Conservation (phyloP, 73 alveolate species). For the Paramecium tetraurelia region DNA sequence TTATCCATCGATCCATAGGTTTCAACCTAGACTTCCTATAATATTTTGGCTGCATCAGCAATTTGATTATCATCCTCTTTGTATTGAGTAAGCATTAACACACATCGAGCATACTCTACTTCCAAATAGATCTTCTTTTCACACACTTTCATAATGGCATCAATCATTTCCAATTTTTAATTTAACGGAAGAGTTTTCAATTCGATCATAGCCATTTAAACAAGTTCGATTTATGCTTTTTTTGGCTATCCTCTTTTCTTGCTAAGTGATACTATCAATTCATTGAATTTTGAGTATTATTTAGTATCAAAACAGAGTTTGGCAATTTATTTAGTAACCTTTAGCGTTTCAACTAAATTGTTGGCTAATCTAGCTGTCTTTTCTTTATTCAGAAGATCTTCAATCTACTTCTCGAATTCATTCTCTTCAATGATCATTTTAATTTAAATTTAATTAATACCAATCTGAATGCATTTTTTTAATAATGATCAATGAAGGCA, state of each 20-base stretch:
- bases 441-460: not conserved
- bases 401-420: constrained; percentile 75
- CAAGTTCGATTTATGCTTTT: constrained; percentile 78
- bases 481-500: not conserved
- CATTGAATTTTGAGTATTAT: constrained; percentile 67
- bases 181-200: constrained; percentile 69
- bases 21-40: constrained; percentile 93
- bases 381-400: constrained; percentile 75
- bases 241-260: constrained; percentile 82
- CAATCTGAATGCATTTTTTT: not conserved
- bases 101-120: constrained; percentile 83
- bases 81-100: constrained; percentile 73
- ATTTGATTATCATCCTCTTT: constrained; percentile 79
- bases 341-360: constrained; percentile 67
- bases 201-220: constrained; percentile 69
- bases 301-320: constrained; percentile 55
- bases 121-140: constrained; percentile 88
- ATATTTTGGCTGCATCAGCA: constrained; percentile 86
- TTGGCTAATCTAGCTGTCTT: constrained; percentile 78
- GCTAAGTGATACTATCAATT: constrained; percentile 64
- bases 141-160: constrained; percentile 72
- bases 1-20: constrained; percentile 93
- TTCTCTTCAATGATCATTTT: constrained; percentile 10
- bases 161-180: constrained; percentile 67
- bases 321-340: constrained; percentile 66